Percentiles rank a stretch among this genome's conserved stretches.
These are phyloP conservation scores for Carnegiea gigantea DNA, from an alignment of 179 eudicot genomes.

Conservation along the genomic window DNA sequence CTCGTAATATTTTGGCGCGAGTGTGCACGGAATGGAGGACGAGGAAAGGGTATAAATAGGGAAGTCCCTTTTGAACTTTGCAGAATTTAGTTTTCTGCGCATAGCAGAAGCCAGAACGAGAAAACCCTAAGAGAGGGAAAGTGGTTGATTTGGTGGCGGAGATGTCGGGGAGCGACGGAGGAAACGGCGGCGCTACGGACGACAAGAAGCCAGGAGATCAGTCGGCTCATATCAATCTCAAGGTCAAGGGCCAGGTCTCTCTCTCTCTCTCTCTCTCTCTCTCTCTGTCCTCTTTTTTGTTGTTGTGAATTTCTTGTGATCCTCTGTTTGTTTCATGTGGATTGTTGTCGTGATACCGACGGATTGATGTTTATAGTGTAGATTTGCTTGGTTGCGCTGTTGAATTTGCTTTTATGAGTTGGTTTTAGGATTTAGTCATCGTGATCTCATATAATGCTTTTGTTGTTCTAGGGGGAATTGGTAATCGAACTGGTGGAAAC, in stretches of 20 bases:
- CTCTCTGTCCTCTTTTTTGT: no score
- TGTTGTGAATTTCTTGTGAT: no score
- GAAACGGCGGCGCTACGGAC: slow-evolving; percentile 17
- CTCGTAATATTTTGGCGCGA: background rate
- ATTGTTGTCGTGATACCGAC: background rate
- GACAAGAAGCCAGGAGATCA: slow-evolving; percentile 40
- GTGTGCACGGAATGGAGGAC: slow-evolving; percentile 8
- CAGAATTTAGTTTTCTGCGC: background rate
- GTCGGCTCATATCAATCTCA: slow-evolving; percentile 35
- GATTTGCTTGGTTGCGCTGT: background rate
- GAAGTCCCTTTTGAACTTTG: background rate
- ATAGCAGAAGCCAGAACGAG: background rate
- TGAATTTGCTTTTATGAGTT: background rate
- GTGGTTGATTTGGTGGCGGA: background rate
- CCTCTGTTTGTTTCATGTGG: background rate
- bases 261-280: background rate
- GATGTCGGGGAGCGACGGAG: slow-evolving; percentile 19
- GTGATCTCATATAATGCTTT: background rate
- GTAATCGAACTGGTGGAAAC: background rate
- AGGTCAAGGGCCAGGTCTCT: slow-evolving; percentile 45
- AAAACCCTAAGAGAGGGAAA: slow-evolving; percentile 25
- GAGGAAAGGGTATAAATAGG: slow-evolving; percentile 10
- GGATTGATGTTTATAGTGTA: background rate
- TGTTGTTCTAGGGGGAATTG: background rate
- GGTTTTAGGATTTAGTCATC: background rate